These are phyloP conservation scores for Cryphonectria carpinicola DNA, from an alignment of 2,329 filamentous ascomycete species.

Conservation along the genomic window DNA sequence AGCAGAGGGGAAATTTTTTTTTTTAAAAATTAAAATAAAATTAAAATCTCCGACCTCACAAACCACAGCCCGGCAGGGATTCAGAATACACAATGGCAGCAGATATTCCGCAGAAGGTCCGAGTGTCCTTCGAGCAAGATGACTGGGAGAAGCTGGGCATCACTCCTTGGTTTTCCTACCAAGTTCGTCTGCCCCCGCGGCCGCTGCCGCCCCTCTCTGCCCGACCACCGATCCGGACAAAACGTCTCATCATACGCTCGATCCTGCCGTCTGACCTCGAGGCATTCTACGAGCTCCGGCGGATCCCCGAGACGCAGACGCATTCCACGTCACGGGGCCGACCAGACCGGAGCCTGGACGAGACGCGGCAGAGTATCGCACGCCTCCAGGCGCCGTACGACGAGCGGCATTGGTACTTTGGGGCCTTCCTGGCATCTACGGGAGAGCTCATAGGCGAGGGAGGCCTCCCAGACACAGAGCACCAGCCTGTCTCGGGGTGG, in stretches of 20 bases:
- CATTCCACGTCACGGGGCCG: constrained; percentile 26
- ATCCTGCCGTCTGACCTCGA: constrained; percentile 27
- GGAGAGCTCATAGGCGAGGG: constrained; percentile 38
- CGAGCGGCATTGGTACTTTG: constrained; percentile 32
- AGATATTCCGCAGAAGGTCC: not conserved
- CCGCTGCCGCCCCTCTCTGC: constrained; percentile 22
- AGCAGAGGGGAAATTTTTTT: no score
- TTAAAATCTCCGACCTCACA: not conserved
- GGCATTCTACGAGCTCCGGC: constrained; percentile 29
- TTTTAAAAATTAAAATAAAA: no score
- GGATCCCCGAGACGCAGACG: constrained; percentile 13
- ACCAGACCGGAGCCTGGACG: constrained; percentile 20
- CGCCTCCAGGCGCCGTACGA: constrained; percentile 26
- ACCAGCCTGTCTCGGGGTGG: constrained; percentile 24
- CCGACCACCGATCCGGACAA: constrained; percentile 19
- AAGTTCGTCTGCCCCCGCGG: constrained; percentile 8
- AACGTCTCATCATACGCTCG: constrained; percentile 27
- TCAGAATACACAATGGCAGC: not conserved
- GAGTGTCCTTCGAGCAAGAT: not conserved
- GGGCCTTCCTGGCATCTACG: constrained; percentile 34
- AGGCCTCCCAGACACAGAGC: constrained; percentile 30
- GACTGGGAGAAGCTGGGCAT: constrained; percentile 12
- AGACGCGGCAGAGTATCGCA: constrained; percentile 18
- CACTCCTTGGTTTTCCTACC: constrained; percentile 21
- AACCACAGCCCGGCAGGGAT: not conserved